Conservation (phyloP, 805 yeast genomes). For the Candida xiaguanensis region DNA sequence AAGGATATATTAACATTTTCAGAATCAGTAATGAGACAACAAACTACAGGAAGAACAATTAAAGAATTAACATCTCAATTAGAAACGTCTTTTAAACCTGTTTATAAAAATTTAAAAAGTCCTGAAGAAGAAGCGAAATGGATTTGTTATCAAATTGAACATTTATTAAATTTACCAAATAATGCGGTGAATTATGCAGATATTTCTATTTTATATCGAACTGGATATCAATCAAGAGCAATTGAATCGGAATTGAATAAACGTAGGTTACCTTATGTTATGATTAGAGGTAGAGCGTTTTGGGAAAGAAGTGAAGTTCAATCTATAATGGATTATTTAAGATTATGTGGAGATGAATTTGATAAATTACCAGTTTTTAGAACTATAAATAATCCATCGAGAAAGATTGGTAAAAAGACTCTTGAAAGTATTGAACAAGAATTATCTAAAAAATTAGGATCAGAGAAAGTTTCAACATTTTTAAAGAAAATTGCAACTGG, state of each 20-base stretch:
- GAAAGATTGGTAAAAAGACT: conserved; percentile 65
- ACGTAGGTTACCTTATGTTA: conserved; percentile 56
- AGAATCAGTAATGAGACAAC: conserved; percentile 62
- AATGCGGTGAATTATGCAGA: conserved; percentile 49
- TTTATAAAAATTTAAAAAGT: conserved; percentile 36
- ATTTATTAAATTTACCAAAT: conserved; percentile 43
- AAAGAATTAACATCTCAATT: conserved; percentile 48
- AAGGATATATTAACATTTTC: conserved; percentile 60
- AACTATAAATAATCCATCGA: conserved; percentile 55
- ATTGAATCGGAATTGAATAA: conserved; percentile 62
- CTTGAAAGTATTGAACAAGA: conserved; percentile 28
- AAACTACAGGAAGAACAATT: conserved; percentile 36
- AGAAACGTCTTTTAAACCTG: conserved; percentile 43
- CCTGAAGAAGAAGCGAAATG: conserved; percentile 54
- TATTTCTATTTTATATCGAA: conserved; percentile 68
- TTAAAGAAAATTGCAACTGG: conserved; percentile 7
- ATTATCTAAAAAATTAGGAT: conserved; percentile 9
- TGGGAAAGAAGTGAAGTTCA: conserved; percentile 75
- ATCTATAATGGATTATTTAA: conserved; percentile 58
- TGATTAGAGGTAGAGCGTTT: conserved; percentile 72
- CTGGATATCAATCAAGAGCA: conserved; percentile 55
- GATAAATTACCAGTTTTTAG: conserved; percentile 62
- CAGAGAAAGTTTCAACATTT: conserved; percentile 6
- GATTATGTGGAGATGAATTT: conserved; percentile 53
- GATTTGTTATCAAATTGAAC: conserved; percentile 53